Evolutionary conservation across 2,329 filamentous ascomycete genomes (phyloP).

Genomic region (Phaeophleospora eucalypticola): DNA sequence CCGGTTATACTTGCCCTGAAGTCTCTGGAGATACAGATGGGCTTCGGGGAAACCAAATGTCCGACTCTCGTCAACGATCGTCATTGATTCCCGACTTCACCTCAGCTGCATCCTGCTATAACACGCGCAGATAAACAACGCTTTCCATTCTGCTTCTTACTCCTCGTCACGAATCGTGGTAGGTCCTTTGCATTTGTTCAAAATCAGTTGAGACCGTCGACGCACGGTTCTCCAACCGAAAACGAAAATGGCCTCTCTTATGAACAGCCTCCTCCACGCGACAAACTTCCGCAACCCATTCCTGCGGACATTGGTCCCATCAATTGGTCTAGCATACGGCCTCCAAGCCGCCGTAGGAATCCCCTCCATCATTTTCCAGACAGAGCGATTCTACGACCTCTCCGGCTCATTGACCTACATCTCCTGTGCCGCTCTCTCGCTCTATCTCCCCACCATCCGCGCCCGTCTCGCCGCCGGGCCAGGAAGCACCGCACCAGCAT

Average conservation of each 20-base stretch:
- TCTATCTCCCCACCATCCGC: slow-evolving; percentile 58
- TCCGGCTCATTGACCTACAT: slow-evolving; percentile 65
- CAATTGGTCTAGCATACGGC: slow-evolving; percentile 58
- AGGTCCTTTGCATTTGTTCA: background rate
- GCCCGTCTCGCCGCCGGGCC: slow-evolving; percentile 48
- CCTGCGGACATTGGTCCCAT: slow-evolving; percentile 59
- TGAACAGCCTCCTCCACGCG: slow-evolving; percentile 52
- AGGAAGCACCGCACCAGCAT: slow-evolving; percentile 39
- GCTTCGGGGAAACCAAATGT: background rate
- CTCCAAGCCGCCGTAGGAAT: slow-evolving; percentile 60
- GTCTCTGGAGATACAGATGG: too few species aligned
- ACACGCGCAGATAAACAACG: too few species aligned
- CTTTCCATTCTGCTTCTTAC: too few species aligned
- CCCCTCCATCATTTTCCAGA: slow-evolving; percentile 57
- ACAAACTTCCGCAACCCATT: slow-evolving; percentile 61
- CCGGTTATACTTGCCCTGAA: too few species aligned
- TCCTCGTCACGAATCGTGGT: background rate
- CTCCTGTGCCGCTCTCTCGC: slow-evolving; percentile 58
- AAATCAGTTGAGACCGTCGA: too few species aligned
- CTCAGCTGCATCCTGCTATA: background rate
- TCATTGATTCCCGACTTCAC: background rate
- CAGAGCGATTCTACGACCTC: slow-evolving; percentile 65
- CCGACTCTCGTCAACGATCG: background rate
- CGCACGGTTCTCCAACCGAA: background rate
- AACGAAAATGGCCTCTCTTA: slow-evolving; percentile 29